Base-by-base conservation (phyloP, 192 early-diverging fungal genomes). In the Backusella luteola region DNA sequence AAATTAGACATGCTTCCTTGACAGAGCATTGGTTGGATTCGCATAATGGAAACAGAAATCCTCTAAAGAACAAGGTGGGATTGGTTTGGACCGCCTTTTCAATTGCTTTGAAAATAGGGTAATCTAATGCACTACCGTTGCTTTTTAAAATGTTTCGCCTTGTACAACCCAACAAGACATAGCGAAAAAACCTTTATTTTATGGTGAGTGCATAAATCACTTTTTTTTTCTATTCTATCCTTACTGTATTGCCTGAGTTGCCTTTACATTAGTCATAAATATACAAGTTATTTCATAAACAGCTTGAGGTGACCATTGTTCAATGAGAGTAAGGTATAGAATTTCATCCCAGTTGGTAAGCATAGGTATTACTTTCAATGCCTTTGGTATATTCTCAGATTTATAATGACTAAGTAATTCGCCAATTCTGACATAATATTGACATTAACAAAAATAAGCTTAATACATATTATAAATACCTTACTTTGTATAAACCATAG, bases 271-370 rank as follows among this genome's bases (percentile, higher is more conserved):
- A 34, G 74, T 4, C 7, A 67, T 44, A 38, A 76, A 76, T 52
- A 49, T n/a, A 42, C 23, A 26, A 19, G 74, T 76, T 23, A 44
- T 44, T 19, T 68, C 38, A 49, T 69, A 69, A 8, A 29, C 41
- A 36, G 74, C 74, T 34, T 67, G 32, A 29, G 74, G 46, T 34
- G 38, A 35, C 74, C 74, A 76, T 52, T 19, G n/a, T 12, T 67
- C 29, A 19, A 67, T 66, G 5, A n/a, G 15, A 49, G 74, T 76
- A 2, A 76, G 34, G 29, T 34, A 69, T 9, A 76, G 46, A 17
- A 76, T 44, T 32, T 76, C 66, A 15, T 69, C 74, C 74, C 74
- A 76, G 32, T 76, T 76, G 4, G 66, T 8, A 17, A 76, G 32
- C n/a, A n/a, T 46, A 34, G 63, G 74, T 42, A 76, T 49, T 2